These are phyloP conservation scores for Plenodomus tracheiphilus DNA, from an alignment of 2,329 filamentous ascomycete genomes.

Conservation along the genomic window DNA sequence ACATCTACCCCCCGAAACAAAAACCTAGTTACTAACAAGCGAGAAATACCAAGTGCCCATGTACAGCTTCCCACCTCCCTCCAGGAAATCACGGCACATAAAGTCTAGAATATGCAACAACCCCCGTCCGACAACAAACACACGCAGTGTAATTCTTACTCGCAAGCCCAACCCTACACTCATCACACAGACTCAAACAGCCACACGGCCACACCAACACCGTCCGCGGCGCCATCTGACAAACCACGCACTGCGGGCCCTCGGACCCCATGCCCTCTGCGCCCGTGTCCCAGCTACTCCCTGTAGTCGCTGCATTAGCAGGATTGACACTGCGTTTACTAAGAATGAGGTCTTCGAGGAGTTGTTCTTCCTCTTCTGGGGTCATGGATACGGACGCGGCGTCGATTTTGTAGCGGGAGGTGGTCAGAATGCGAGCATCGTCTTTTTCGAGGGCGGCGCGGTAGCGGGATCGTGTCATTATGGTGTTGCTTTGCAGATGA, in stretches of 20 bases:
- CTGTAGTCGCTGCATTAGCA: slow-evolving; percentile 37
- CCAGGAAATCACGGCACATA: slow-evolving; percentile 80
- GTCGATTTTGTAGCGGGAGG: slow-evolving; percentile 37
- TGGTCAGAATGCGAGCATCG: slow-evolving; percentile 67
- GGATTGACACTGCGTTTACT: slow-evolving; percentile 52
- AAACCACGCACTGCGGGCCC: slow-evolving; percentile 89
- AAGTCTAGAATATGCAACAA: slow-evolving; percentile 85
- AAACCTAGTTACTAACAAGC: no score
- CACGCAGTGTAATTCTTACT: slow-evolving; percentile 98
- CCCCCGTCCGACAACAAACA: slow-evolving; percentile 87
- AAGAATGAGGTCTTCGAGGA: slow-evolving; percentile 64
- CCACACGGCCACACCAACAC: slow-evolving; percentile 97
- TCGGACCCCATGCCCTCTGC: slow-evolving; percentile 72
- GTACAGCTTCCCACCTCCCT: no score
- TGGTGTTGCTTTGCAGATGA: slow-evolving; percentile 70
- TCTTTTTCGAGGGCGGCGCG: slow-evolving; percentile 68
- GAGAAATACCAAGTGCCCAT: no score
- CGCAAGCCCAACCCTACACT: slow-evolving; percentile 88
- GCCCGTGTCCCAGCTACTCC: slow-evolving; percentile 65
- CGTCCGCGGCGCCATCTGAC: slow-evolving; percentile 80
- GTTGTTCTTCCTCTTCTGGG: slow-evolving; percentile 59
- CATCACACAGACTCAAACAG: slow-evolving; percentile 91
- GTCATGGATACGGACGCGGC: slow-evolving; percentile 21
- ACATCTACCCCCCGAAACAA: no score
- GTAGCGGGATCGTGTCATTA: slow-evolving; percentile 83